Conservation (phyloP, 1,284 basidiomycete species). For the Ceratobasidium sp. region DNA sequence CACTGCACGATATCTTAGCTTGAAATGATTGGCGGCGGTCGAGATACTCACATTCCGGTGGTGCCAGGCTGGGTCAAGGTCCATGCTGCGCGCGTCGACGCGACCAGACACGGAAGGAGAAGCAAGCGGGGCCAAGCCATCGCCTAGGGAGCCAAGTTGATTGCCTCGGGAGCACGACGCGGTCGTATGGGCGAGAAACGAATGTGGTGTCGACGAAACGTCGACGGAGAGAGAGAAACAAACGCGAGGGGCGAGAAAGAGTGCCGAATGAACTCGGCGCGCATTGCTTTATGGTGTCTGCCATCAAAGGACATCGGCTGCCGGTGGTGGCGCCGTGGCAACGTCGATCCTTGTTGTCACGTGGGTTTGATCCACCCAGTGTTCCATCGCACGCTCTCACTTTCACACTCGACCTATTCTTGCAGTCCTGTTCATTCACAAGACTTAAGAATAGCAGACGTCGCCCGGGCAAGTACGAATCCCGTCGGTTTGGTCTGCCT, state of each 20-base stretch:
- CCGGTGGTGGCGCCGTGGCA: not conserved
- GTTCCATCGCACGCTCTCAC: too few relatives aligned
- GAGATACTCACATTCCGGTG: slow-evolving; percentile 30
- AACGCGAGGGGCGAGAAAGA: not conserved
- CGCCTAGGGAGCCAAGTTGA: not conserved
- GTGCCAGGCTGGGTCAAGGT: slow-evolving; percentile 30
- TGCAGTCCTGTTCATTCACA: not conserved
- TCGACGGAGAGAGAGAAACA: slow-evolving; percentile 3
- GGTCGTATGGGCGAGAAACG: slow-evolving; percentile 2
- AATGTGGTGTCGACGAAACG: not conserved
- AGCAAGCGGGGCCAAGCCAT: slow-evolving; percentile 16
- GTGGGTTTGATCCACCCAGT: not conserved
- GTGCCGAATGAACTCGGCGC: not conserved
- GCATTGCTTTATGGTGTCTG: not conserved
- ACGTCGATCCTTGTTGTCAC: slow-evolving; percentile 11
- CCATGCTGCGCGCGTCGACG: slow-evolving; percentile 32
- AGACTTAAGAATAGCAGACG: not conserved
- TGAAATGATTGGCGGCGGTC: too few relatives aligned
- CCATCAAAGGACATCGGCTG: slow-evolving; percentile 3
- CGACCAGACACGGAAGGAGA: slow-evolving; percentile 24
- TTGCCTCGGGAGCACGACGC: not conserved
- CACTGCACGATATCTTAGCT: not conserved
- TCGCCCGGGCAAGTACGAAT: not conserved
- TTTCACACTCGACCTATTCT: slow-evolving; percentile 3
- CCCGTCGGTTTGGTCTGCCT: not conserved